Percentiles rank a stretch among this genome's conserved stretches.
Evolutionary conservation across 108 stramenopile genomes (phyloP).

Genomic region (Fistulifera pelliculosa): DNA sequence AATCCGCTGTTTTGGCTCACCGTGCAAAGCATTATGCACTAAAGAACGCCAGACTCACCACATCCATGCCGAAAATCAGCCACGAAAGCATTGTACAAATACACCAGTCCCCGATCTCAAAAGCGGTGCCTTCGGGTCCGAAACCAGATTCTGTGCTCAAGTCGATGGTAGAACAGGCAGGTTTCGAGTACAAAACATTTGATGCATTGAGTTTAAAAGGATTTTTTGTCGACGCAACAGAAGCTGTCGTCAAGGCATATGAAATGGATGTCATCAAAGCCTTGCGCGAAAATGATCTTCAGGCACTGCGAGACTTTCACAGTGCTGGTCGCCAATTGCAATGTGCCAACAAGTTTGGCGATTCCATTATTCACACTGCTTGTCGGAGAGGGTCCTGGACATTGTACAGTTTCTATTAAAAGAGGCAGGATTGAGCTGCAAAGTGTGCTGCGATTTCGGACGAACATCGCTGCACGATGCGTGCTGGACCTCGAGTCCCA

Average conservation of each 20-base stretch:
- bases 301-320: conserved; percentile 25
- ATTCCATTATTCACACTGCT: conserved; percentile 53
- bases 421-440: conserved; percentile 19
- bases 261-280: conserved; percentile 39
- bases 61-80: too few species aligned
- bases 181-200: conserved; percentile 3
- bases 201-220: background rate
- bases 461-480: conserved; percentile 57
- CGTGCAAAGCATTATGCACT: too few species aligned
- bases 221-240: conserved; percentile 18
- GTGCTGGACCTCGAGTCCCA: conserved; percentile 39
- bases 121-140: background rate
- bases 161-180: background rate
- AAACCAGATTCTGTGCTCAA: conserved; percentile 1
- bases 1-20: too few species aligned
- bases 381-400: conserved; percentile 35
- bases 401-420: conserved; percentile 36
- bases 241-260: conserved; percentile 49
- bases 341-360: conserved; percentile 54
- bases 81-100: too few species aligned
- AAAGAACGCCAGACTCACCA: too few species aligned
- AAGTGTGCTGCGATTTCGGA: conserved; percentile 43
- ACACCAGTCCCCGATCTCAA: too few species aligned
- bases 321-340: conserved; percentile 23
- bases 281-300: conserved; percentile 47